Conservation (phyloP, 1,139 yeast species). For the Suhomyces guaymorum region DNA sequence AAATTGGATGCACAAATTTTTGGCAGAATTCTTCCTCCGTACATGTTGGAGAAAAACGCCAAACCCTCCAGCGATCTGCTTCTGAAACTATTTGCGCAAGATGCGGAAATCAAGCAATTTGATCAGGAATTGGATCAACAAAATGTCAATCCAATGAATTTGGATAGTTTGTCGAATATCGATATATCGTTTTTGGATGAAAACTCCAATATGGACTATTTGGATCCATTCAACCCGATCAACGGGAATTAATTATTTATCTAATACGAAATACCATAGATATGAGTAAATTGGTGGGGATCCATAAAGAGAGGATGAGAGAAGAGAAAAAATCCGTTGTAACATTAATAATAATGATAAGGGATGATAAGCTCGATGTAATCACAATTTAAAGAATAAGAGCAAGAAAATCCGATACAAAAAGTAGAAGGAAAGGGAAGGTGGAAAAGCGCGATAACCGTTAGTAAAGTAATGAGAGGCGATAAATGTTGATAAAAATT, state of each 20-base stretch:
- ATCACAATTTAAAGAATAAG: too few relatives aligned
- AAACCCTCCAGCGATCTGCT: constrained; percentile 1
- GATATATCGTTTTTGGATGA: constrained; percentile 23
- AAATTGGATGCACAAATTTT: constrained; percentile 80
- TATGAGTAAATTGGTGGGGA: neutral
- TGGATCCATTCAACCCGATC: constrained; percentile 15
- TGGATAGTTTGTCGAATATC: constrained; percentile 21
- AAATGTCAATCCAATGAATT: constrained; percentile 3
- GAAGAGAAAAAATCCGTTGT: neutral
- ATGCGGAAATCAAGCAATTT: neutral
- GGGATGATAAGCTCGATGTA: too few relatives aligned
- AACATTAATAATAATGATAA: too few relatives aligned
- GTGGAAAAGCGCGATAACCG: too few relatives aligned
- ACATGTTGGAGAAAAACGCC: constrained; percentile 55
- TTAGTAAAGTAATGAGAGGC: too few relatives aligned
- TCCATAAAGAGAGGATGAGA: neutral
- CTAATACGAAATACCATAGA: too few relatives aligned
- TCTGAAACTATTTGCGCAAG: neutral
- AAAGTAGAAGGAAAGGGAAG: too few relatives aligned
- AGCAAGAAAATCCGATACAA: too few relatives aligned
- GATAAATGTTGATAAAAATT: too few relatives aligned
- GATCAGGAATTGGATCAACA: neutral
- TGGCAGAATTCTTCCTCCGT: constrained; percentile 82
- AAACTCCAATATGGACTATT: constrained; percentile 14
- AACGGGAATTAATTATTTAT: constrained; percentile 1